These are phyloP conservation scores for Spergularia bocconei DNA, from an alignment of 148 eudicot species.

Conservation along the genomic window DNA sequence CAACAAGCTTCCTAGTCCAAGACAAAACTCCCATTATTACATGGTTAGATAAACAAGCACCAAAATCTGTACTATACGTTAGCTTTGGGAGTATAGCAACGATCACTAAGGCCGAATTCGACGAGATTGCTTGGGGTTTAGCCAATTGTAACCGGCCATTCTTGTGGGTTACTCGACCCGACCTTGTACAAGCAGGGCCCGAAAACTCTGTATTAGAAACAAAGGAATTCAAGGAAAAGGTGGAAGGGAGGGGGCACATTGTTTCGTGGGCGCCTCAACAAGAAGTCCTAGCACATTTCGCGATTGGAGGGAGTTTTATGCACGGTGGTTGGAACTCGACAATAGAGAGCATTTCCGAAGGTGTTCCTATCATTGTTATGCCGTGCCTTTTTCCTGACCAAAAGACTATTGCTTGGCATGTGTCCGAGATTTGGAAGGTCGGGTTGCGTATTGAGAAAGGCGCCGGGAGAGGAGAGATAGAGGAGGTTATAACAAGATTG, in stretches of 20 bases:
- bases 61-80: constrained; percentile 39
- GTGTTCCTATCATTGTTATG: constrained; percentile 46
- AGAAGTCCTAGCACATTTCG: constrained; percentile 38
- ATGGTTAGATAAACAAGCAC: constrained; percentile 35
- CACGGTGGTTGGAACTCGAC: constrained; percentile 59
- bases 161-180: constrained; percentile 47
- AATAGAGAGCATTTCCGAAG: constrained; percentile 44
- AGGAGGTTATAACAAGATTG: constrained; percentile 32
- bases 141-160: constrained; percentile 42
- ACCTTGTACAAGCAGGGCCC: constrained; percentile 21
- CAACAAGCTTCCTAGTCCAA: constrained; percentile 22
- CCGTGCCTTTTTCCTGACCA: constrained; percentile 43
- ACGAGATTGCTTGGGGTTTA: constrained; percentile 41
- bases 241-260: constrained; percentile 25
- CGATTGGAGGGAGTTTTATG: constrained; percentile 44
- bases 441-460: constrained; percentile 38
- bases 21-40: constrained; percentile 31
- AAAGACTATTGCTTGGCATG: constrained; percentile 34
- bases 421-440: constrained; percentile 41
- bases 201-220: background rate
- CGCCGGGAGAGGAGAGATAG: constrained; percentile 28
- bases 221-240: constrained; percentile 5
- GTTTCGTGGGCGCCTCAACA: constrained; percentile 52
- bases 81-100: constrained; percentile 50
- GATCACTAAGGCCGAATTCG: constrained; percentile 21